phyloP scores from a whole-genome alignment of 345 rosid species.

The Firmiana major region DNA sequence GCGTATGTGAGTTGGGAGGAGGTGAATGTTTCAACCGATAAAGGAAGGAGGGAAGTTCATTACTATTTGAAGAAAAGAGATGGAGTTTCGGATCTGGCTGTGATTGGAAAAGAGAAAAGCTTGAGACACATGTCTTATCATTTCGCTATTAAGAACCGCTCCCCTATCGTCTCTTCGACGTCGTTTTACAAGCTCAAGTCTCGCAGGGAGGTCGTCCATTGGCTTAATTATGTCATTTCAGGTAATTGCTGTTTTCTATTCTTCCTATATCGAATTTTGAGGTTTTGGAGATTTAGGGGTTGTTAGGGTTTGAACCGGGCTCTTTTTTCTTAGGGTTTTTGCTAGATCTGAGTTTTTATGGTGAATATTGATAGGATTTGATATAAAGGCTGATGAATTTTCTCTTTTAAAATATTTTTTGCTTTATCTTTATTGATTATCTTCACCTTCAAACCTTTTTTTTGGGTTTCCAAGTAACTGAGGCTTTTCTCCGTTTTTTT shows the following conservation, averaged over 20 bases:
- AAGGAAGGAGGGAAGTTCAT: slow-evolving; percentile 56
- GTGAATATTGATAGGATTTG: background rate
- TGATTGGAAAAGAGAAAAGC: slow-evolving; percentile 60
- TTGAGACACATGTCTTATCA: slow-evolving; percentile 51
- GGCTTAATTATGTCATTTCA: slow-evolving; percentile 65
- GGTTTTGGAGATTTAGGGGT: background rate
- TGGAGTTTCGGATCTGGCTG: slow-evolving; percentile 61
- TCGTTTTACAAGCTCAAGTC: slow-evolving; percentile 41
- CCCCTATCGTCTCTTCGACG: slow-evolving; percentile 18
- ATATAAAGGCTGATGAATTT: background rate
- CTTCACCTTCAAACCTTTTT: background rate
- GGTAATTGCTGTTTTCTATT: slow-evolving; percentile 34
- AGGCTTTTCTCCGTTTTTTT: background rate
- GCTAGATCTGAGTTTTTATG: slow-evolving; percentile 10
- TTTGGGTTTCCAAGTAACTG: slow-evolving; percentile 16
- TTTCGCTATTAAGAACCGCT: slow-evolving; percentile 35
- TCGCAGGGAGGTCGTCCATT: slow-evolving; percentile 50
- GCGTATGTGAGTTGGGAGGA: slow-evolving; percentile 70
- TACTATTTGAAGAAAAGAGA: slow-evolving; percentile 58
- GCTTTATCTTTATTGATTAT: too few relatives aligned
- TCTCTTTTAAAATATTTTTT: too few relatives aligned
- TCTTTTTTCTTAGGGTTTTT: background rate
- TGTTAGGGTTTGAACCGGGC: background rate
- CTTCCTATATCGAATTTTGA: background rate
- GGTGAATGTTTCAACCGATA: slow-evolving; percentile 45